phyloP scores from a whole-genome alignment of 2,329 filamentous ascomycete genomes.

The Colletotrichum horii region DNA sequence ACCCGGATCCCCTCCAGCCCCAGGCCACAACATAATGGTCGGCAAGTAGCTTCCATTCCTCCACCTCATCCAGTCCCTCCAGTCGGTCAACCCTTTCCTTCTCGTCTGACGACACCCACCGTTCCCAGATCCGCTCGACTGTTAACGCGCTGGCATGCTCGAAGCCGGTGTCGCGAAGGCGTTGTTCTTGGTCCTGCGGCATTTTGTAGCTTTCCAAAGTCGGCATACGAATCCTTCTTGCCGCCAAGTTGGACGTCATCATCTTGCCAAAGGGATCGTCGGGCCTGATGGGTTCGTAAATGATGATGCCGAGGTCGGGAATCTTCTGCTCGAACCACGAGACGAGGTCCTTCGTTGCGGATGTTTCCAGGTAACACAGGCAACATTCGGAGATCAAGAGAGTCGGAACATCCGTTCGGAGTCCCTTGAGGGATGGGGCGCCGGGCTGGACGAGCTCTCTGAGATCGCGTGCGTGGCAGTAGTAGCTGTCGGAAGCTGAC shows the following conservation, averaged over 20 bases:
- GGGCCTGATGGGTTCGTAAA: constrained; percentile 91
- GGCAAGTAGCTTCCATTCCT: constrained; percentile 89
- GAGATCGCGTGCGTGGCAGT: constrained; percentile 73
- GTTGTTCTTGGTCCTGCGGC: constrained; percentile 68
- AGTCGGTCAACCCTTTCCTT: constrained; percentile 79
- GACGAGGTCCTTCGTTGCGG: constrained; percentile 68
- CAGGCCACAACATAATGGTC: constrained; percentile 90
- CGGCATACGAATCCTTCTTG: constrained; percentile 82
- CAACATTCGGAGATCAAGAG: constrained; percentile 94
- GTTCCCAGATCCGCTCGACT: constrained; percentile 70
- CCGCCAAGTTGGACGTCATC: constrained; percentile 89
- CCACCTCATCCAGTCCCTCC: constrained; percentile 92
- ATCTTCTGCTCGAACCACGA: constrained; percentile 65
- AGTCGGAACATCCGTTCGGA: constrained; percentile 71
- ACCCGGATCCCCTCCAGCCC: constrained; percentile 72
- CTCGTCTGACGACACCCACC: constrained; percentile 74
- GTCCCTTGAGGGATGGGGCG: constrained; percentile 32
- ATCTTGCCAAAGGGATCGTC: constrained; percentile 87
- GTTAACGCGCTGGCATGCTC: constrained; percentile 44
- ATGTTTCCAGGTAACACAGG: constrained; percentile 80
- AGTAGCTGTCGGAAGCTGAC: constrained; percentile 47
- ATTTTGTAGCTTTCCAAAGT: constrained; percentile 77
- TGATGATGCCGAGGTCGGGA: constrained; percentile 59
- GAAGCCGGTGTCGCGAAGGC: constrained; percentile 74
- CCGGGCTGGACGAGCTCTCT: constrained; percentile 54